Evolutionary conservation across 139 green algal species (phyloP).

Genomic region (Edaphochlamys debaryana): DNA sequence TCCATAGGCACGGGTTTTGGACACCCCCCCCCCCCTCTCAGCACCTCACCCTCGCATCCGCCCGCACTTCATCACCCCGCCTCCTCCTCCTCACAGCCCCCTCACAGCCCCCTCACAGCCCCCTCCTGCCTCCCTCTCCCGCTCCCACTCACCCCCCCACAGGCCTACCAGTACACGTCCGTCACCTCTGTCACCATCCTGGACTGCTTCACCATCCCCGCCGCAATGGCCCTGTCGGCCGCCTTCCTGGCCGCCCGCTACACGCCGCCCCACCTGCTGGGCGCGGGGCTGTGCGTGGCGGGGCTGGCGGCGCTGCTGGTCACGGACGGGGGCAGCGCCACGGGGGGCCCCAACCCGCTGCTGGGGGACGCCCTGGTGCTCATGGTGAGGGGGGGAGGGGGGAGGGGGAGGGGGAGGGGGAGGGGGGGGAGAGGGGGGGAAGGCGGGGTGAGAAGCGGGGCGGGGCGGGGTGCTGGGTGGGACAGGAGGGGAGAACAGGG

Average conservation of each 20-base stretch:
- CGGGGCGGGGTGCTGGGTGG: not conserved
- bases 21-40: too few relatives aligned
- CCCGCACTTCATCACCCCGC: too few relatives aligned
- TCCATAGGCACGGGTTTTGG: too few relatives aligned
- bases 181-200: slow-evolving; percentile 86
- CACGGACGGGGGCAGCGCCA: slow-evolving; percentile 50
- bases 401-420: not conserved
- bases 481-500: not conserved
- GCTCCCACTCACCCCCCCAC: not conserved
- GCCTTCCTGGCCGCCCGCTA: slow-evolving; percentile 61
- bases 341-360: slow-evolving; percentile 51
- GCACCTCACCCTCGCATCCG: too few relatives aligned
- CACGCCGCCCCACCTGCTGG: slow-evolving; percentile 59
- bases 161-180: slow-evolving; percentile 82
- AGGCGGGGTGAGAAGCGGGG: not conserved
- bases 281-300: slow-evolving; percentile 68
- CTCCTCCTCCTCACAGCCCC: not conserved
- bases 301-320: slow-evolving; percentile 75
- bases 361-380: slow-evolving; percentile 80
- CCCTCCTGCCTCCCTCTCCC: not conserved
- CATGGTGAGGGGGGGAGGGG: slow-evolving; percentile 4
- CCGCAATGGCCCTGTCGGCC: slow-evolving; percentile 63
- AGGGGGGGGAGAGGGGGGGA: not conserved
- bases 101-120: not conserved
- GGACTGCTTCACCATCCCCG: slow-evolving; percentile 84